Base-by-base conservation (phyloP, 768 basidiomycete genomes). In the Cyclocybe cylindracea region DNA sequence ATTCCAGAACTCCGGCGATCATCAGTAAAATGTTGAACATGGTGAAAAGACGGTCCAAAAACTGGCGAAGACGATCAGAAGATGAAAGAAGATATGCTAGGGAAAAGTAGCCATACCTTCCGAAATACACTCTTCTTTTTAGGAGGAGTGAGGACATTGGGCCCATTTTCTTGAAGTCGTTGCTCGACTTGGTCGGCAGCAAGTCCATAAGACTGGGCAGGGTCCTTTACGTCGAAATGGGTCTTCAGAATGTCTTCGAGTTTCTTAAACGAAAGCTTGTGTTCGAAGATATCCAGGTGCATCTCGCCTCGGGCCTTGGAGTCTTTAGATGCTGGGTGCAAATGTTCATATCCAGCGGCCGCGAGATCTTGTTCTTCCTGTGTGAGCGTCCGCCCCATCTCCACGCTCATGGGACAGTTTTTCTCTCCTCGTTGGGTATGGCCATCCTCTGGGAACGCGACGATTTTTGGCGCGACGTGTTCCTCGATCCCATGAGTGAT, bases 1-100 rank as follows among this genome's bases (percentile, higher is more conserved):
- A 86, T 68, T 85, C 84, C 46, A 87, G 73, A 39, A 86, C 67
- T 51, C 86, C 86, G 35, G 85, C 82, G 42, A 86, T 51, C 56
- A 87, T 85, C 41, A 87, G 72, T 39, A 87, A 70, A 58, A 87
- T 73, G 68, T 87, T 87, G 68, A 86, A 87, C 76, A 78, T 76
- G 10, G 83, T 82, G 54, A 78, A 62, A 13, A 86, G 71, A 33
- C 84, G 82, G 62, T 86, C 85, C 43, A 84, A 57, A 62, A 85
- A 87, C 86, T 86, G 59, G 10, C 38, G 43, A 33, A 51, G 19
- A 52, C 60, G 50, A 61, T 29, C 41, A 18, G 38, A 33, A 34
- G 19, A 11, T 33, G 10, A 5, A 6, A 18, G 32, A 19, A 47
- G 45, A 53, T 31, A 38, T 37, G 10, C 10, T 19, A 19, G 35